A percentile compares a stretch with the other conserved stretches of the same genome.
Evolutionary conservation across 139 green algal species (phyloP).

Genomic region (Axilococcus clingmanii): DNA sequence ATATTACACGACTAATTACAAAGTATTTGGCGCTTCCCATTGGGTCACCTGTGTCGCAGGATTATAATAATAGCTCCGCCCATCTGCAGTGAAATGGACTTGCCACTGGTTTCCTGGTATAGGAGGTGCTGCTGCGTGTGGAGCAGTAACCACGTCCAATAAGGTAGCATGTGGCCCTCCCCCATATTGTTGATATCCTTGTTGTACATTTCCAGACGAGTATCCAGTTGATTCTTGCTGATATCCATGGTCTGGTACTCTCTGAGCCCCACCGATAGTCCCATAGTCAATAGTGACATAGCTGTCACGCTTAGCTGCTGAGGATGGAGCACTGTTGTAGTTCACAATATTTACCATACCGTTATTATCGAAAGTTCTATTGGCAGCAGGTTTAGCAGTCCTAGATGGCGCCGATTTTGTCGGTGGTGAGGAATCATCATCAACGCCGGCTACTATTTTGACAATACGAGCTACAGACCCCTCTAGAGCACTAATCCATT

Average conservation of each 20-base stretch:
- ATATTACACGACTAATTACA: neutral
- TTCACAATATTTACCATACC: conserved; percentile 58
- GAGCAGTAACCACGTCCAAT: neutral
- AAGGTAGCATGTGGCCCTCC: neutral
- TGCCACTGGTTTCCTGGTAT: conserved; percentile 43
- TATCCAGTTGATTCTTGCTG: neutral
- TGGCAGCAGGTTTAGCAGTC: neutral
- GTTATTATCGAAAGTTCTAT: neutral
- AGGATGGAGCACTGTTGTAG: conserved; percentile 22
- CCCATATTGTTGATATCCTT: neutral
- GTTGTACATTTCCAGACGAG: neutral
- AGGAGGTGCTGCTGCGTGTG: conserved; percentile 8
- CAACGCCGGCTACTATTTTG: conserved; percentile 53
- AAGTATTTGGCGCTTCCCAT: conserved; percentile 55
- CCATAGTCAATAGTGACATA: conserved; percentile 26
- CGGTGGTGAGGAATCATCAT: conserved; percentile 33
- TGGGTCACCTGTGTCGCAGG: conserved; percentile 43
- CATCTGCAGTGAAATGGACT: conserved; percentile 63
- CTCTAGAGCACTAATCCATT: conserved; percentile 81
- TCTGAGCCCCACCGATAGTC: conserved; percentile 15
- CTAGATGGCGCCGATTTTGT: neutral
- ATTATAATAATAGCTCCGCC: conserved; percentile 72
- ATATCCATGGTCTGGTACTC: neutral
- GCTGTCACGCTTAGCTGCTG: neutral
- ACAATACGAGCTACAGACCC: conserved; percentile 52